These are phyloP conservation scores for Colletotrichum coccodes DNA, from an alignment of 2,329 filamentous ascomycete species.

Conservation along the genomic window DNA sequence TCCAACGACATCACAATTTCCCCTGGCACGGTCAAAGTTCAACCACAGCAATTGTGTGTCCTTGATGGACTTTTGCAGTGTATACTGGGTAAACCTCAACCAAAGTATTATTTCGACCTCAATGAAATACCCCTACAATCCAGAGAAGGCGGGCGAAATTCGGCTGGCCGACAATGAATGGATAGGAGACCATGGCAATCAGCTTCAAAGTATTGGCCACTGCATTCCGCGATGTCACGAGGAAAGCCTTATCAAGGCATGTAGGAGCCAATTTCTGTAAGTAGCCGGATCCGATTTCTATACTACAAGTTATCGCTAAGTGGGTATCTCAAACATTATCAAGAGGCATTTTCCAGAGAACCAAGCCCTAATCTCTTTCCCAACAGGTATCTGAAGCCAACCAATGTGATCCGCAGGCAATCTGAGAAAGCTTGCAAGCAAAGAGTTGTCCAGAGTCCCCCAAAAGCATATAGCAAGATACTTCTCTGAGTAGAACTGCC, in stretches of 20 bases:
- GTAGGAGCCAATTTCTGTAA: too few relatives aligned
- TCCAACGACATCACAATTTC: constrained; percentile 4
- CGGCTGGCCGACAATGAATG: neutral
- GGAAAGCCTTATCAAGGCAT: neutral
- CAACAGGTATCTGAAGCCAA: neutral
- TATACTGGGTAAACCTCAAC: too few relatives aligned
- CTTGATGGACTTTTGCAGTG: too few relatives aligned
- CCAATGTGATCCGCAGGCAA: neutral
- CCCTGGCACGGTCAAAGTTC: neutral
- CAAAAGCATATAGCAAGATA: neutral
- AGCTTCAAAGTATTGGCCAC: neutral
- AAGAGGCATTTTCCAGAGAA: neutral
- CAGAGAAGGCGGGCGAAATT: too few relatives aligned
- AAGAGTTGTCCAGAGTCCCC: neutral
- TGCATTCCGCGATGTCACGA: neutral
- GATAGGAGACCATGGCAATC: neutral
- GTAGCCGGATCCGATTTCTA: neutral
- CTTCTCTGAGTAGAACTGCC: neutral
- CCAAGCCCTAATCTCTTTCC: neutral
- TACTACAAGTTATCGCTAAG: neutral
- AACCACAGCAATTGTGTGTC: neutral
- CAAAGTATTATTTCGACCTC: too few relatives aligned
- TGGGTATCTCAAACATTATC: constrained; percentile 13
- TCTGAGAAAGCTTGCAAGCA: neutral
- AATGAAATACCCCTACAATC: too few relatives aligned